Percentiles rank a stretch among this genome's conserved stretches.
These are phyloP conservation scores for Penicillium pulvis DNA, from an alignment of 495 filamentous ascomycete species.

Conservation along the genomic window DNA sequence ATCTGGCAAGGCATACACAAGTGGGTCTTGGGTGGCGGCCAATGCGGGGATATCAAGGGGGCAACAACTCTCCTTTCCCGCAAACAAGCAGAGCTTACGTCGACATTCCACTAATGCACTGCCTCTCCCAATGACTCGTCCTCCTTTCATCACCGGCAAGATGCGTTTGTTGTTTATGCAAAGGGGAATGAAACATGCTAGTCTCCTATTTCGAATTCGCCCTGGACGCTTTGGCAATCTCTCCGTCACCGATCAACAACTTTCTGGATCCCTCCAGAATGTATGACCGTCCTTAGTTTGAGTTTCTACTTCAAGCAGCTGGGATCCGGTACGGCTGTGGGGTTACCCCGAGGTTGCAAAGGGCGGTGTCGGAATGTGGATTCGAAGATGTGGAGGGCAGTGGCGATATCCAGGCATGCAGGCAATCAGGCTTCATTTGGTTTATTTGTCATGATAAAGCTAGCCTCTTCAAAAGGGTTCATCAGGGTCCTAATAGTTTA, in stretches of 20 bases:
- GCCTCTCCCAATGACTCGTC: not conserved
- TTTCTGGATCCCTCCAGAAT: not conserved
- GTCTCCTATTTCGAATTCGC: not conserved
- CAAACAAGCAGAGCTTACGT: conserved; percentile 1
- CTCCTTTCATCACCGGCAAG: not conserved
- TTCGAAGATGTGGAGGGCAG: not conserved
- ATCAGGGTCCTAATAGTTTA: not conserved
- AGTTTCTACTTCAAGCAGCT: not conserved
- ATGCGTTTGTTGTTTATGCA: not conserved
- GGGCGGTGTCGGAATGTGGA: not conserved
- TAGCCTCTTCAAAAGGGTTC: not conserved
- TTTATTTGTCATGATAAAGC: not conserved
- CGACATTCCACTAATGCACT: conserved; percentile 1
- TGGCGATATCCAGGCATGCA: not conserved
- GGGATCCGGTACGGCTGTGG: not conserved
- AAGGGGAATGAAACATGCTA: not conserved
- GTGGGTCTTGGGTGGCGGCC: conserved; percentile 4
- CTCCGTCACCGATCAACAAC: not conserved
- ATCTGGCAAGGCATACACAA: not conserved
- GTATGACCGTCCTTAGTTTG: not conserved
- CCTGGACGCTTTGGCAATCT: not conserved
- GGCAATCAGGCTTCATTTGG: not conserved
- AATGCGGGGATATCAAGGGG: conserved; percentile 10
- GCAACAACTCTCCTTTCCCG: not conserved
- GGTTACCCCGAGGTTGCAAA: not conserved